Percentiles rank a stretch among this genome's conserved stretches.
Conservation (phyloP, 345 rosid genomes). For the Acer saccharum region DNA sequence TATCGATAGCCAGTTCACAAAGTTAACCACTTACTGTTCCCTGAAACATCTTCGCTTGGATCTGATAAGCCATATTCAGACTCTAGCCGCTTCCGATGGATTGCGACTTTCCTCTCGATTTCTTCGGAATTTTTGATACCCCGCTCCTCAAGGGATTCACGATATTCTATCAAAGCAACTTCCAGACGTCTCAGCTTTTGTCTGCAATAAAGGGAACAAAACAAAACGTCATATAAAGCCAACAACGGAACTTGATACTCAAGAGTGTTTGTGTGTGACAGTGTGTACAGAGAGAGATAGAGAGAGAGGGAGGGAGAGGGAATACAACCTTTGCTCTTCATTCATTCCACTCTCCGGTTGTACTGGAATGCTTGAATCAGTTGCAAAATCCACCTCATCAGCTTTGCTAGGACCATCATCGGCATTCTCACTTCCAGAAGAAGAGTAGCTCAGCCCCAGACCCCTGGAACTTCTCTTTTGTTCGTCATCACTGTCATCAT, state of each 20-base stretch:
- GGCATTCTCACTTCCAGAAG: constrained; percentile 86
- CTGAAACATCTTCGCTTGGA: constrained; percentile 37
- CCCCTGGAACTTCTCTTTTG: constrained; percentile 57
- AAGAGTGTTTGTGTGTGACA: background rate
- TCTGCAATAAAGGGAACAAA: constrained; percentile 40
- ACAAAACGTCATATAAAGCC: background rate
- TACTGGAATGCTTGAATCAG: constrained; percentile 45
- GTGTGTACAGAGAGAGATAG: background rate
- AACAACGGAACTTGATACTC: background rate
- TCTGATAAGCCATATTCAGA: constrained; percentile 68
- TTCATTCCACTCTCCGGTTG: constrained; percentile 68
- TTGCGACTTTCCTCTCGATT: constrained; percentile 84
- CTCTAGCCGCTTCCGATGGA: constrained; percentile 74
- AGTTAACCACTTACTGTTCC: constrained; percentile 57
- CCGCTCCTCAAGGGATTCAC: constrained; percentile 91
- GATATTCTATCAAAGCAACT: constrained; percentile 91
- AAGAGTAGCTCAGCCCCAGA: constrained; percentile 77
- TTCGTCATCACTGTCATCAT: constrained; percentile 87
- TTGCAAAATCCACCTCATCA: constrained; percentile 62
- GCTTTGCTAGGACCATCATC: constrained; percentile 59
- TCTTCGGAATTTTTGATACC: constrained; percentile 80
- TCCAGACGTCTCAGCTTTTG: constrained; percentile 88
- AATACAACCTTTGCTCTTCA: constrained; percentile 84
- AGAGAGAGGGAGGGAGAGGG: background rate
- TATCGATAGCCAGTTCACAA: background rate